Evolutionary conservation across 108 stramenopile genomes (phyloP), one percentile per base, ranked within the genome.

Genomic region (Skeletonema costatum): DNA sequence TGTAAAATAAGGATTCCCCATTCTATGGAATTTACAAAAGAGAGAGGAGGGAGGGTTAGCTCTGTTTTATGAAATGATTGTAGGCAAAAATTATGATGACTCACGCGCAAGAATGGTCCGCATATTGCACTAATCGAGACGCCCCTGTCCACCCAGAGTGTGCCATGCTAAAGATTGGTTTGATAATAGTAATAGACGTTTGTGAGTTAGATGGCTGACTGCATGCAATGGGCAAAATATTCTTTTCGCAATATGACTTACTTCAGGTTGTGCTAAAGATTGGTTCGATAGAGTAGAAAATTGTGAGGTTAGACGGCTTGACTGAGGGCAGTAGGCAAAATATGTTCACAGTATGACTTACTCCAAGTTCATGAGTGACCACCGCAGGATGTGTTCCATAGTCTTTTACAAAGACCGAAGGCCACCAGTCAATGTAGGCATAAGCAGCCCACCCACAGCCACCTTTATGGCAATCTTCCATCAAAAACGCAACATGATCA

Each of bases 341-440:
- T 25, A 25, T 25, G 0, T 25, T 25, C 25, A 25, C 25, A 25
- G 25, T 41, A 41, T 41, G 39, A 41, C 39, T 41, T 12, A 41
- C 39, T 41, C 39, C 39, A 41, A 41, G 1, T 12, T 41, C 39
- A 11, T 41, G 39, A 10, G 11, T 41, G 39, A 41, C 39, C 1
- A 41, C 39, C 1, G 39, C 10, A 41, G 39, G 39, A 41, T 12
- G 2, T 12, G 39, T 0, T 41, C 39, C 78, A 30, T 75, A 86
- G 32, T 63, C 30, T 1, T 77, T 73, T 12, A 76, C 35, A 46
- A 46, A 82, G 5, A 86, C 73, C 51, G 48, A 59, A 2, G 71
- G 38, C 79, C 80, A 81, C 29, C 46, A 38, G 56, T 83, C 79
- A 35, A 83, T 61, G 25, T 60, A 72, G 0, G 82, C 82, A 44